phyloP scores from a whole-genome alignment of 805 yeast species.

The Ogataea wickerhamii region DNA sequence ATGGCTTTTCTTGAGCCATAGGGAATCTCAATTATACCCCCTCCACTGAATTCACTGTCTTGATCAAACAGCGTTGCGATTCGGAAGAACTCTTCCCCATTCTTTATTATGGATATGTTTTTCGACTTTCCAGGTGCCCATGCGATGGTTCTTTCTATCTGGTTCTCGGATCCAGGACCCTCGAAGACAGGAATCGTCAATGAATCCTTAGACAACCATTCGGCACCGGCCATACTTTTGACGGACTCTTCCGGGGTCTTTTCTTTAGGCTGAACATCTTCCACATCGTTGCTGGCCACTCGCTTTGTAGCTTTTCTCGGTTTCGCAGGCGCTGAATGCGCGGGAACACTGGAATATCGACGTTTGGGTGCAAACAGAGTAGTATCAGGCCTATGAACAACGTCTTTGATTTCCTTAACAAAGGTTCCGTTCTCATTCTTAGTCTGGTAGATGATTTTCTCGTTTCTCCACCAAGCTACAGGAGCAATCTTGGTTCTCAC shows the following conservation, averaged over 20 bases:
- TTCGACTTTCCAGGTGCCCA: constrained; percentile 59
- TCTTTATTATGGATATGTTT: constrained; percentile 37
- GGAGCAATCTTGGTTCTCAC: constrained; percentile 65
- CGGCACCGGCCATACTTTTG: constrained; percentile 39
- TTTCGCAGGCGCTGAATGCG: constrained; percentile 9
- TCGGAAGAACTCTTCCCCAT: constrained; percentile 51
- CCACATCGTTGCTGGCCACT: constrained; percentile 8
- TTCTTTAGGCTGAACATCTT: constrained; percentile 23
- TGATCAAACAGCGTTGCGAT: constrained; percentile 63
- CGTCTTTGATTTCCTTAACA: constrained; percentile 55
- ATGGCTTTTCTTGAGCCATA: constrained; percentile 55
- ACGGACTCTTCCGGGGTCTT: constrained; percentile 37
- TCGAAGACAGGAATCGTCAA: constrained; percentile 47
- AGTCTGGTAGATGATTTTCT: constrained; percentile 57
- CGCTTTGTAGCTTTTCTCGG: constrained; percentile 21
- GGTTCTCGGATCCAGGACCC: constrained; percentile 46
- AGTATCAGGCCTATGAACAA: constrained; percentile 47
- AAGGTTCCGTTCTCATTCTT: constrained; percentile 43
- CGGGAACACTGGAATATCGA: constrained; percentile 14
- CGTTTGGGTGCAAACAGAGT: constrained; percentile 9
- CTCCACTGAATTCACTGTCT: constrained; percentile 61
- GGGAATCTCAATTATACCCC: constrained; percentile 70
- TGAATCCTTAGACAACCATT: constrained; percentile 46
- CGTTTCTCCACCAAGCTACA: constrained; percentile 82
- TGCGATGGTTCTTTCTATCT: constrained; percentile 50